A percentile compares a stretch with the other conserved stretches of the same genome.
Evolutionary conservation across 306 rosid genomes (phyloP).

Genomic region (barrel medic (Medicago truncatula)): MtrunA17r5.0-ANR NC_053043.1:51094501-51095000

Average conservation of each 20-base stretch:
- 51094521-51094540: conserved; percentile 90
- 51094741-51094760: conserved; percentile 37
- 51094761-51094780: conserved; percentile 29
- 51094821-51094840: conserved; percentile 1
- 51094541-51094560: conserved; percentile 79
- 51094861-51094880: background rate
- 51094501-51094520: conserved; percentile 92
- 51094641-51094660: conserved; percentile 88
- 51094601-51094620: conserved; percentile 83
- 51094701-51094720: conserved; percentile 72
- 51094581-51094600: conserved; percentile 87
- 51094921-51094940: conserved; percentile 15
- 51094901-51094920: conserved; percentile 34
- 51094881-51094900: background rate
- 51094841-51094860: conserved; percentile 9
- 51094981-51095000: conserved; percentile 68
- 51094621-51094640: conserved; percentile 77
- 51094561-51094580: conserved; percentile 75
- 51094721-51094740: conserved; percentile 52
- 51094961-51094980: conserved; percentile 38
- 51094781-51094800: conserved; percentile 7
- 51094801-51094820: conserved; percentile 3
- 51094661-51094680: conserved; percentile 67
- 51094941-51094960: background rate
- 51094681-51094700: conserved; percentile 63